Evolutionary conservation across 2,329 filamentous ascomycete species (phyloP).

Genomic region (Fusarium poae): DNA sequence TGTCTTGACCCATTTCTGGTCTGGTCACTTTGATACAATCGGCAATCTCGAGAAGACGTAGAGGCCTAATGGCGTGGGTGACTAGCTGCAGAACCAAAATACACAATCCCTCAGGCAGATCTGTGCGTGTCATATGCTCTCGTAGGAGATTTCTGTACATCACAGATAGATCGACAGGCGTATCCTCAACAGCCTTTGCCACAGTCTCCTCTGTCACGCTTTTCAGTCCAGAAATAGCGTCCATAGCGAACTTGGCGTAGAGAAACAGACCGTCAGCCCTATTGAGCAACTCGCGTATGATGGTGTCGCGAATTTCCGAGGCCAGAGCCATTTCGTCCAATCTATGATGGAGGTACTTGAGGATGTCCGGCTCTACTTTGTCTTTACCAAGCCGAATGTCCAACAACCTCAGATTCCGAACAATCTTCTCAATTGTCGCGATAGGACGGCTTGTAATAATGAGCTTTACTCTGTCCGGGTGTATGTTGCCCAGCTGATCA

Average conservation of each 20-base stretch:
- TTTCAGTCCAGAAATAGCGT: not conserved
- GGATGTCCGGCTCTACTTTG: constrained; percentile 57
- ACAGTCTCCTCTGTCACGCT: not conserved
- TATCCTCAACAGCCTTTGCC: not conserved
- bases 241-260: constrained; percentile 39
- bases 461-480: constrained; percentile 55
- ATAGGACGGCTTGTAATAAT: constrained; percentile 60
- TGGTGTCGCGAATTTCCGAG: not conserved
- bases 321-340: not conserved
- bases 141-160: constrained; percentile 24
- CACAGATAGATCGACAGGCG: constrained; percentile 19
- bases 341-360: constrained; percentile 51
- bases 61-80: constrained; percentile 28
- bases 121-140: constrained; percentile 24
- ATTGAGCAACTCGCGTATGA: not conserved
- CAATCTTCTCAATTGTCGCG: constrained; percentile 46
- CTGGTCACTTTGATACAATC: constrained; percentile 14
- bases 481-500: constrained; percentile 50
- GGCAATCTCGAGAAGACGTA: constrained; percentile 34
- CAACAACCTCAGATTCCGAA: not conserved
- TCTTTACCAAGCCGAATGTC: constrained; percentile 53
- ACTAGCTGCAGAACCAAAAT: constrained; percentile 23
- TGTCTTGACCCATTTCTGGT: not conserved
- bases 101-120: not conserved
- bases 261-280: constrained; percentile 35